These are phyloP conservation scores for Fraxinus dipetala DNA, from an alignment of 305 asterid genomes.

Conservation along the genomic window DNA sequence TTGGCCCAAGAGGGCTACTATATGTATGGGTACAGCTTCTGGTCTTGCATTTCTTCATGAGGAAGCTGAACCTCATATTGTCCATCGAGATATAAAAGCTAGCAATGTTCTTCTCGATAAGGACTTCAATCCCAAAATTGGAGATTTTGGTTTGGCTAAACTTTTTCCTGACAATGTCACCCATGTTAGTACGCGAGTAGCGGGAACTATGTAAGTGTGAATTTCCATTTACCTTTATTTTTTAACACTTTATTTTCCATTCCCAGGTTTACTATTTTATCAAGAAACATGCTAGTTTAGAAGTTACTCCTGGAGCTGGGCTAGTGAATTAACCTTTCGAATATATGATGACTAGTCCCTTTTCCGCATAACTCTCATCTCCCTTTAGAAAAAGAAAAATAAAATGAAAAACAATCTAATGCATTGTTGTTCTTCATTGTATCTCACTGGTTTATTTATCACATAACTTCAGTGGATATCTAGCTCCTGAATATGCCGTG, in stretches of 20 bases:
- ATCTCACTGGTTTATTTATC: neutral
- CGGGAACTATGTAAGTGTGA: slow-evolving; percentile 75
- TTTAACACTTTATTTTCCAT: neutral
- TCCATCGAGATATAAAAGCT: slow-evolving; percentile 86
- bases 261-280: neutral
- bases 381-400: neutral
- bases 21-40: slow-evolving; percentile 68
- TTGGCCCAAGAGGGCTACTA: slow-evolving; percentile 68
- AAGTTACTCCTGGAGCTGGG: neutral
- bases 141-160: slow-evolving; percentile 82
- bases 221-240: slow-evolving; percentile 4
- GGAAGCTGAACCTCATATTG: slow-evolving; percentile 62
- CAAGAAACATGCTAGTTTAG: neutral
- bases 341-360: neutral
- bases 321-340: neutral
- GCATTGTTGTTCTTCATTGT: neutral
- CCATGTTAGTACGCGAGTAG: slow-evolving; percentile 83
- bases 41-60: slow-evolving; percentile 84
- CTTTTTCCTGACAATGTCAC: slow-evolving; percentile 87
- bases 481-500: slow-evolving; percentile 84
- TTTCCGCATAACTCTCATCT: neutral
- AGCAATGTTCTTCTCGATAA: slow-evolving; percentile 82
- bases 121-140: slow-evolving; percentile 62
- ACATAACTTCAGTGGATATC: slow-evolving; percentile 59
- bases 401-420: neutral